Evolutionary conservation across 768 basidiomycete species (phyloP).

Genomic region (Heimioporus sp.): DNA sequence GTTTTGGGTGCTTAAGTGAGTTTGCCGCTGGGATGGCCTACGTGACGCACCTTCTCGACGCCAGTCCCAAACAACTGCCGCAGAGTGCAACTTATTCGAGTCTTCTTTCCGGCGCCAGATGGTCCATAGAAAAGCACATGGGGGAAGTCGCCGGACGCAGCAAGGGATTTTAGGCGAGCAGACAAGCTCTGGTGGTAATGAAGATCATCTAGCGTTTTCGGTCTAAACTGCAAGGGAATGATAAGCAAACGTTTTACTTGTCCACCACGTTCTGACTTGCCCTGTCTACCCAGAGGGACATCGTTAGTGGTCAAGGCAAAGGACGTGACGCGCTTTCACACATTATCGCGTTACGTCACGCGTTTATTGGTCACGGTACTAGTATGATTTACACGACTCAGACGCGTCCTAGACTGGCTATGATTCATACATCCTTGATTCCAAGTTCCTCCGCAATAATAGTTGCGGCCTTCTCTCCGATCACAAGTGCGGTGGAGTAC

Average conservation of each 20-base stretch:
- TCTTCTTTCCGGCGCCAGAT: conserved; percentile 97
- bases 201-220: conserved; percentile 77
- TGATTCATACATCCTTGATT: conserved; percentile 11
- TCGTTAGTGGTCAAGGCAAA: conserved; percentile 22
- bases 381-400: not conserved
- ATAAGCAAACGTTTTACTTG: not conserved
- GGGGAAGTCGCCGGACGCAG: conserved; percentile 91
- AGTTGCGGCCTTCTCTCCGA: conserved; percentile 25
- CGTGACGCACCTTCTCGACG: conserved; percentile 78
- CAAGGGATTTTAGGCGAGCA: conserved; percentile 73
- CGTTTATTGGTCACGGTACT: conserved; percentile 23
- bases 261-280: conserved; percentile 1
- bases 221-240: conserved; percentile 64
- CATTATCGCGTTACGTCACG: conserved; percentile 31
- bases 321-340: conserved; percentile 3
- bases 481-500: conserved; percentile 22
- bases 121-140: conserved; percentile 98
- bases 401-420: not conserved
- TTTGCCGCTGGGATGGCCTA: not conserved
- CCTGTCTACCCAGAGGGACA: conserved; percentile 73
- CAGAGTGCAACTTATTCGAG: conserved; percentile 86
- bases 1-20: conserved; percentile 4
- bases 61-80: conserved; percentile 88
- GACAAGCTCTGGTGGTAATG: conserved; percentile 88
- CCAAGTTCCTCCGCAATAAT: conserved; percentile 23